Conservation (phyloP, 768 basidiomycete genomes). For the Phylloporus arenicola region DNA sequence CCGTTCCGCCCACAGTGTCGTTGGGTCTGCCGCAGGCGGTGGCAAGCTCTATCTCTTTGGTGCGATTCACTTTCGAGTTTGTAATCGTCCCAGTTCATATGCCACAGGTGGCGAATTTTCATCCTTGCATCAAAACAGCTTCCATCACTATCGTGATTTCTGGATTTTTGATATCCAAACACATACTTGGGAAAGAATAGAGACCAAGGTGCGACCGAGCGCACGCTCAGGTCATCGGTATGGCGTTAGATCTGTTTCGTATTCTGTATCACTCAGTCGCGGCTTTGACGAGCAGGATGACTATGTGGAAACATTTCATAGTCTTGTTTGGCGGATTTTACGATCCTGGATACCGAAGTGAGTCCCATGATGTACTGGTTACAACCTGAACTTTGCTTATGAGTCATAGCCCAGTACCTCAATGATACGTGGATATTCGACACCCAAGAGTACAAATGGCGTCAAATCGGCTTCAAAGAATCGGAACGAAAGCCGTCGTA, state of each 20-base stretch:
- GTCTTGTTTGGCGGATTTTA: slow-evolving; percentile 89
- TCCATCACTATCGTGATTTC: slow-evolving; percentile 86
- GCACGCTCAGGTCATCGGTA: slow-evolving; percentile 82
- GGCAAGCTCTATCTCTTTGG: slow-evolving; percentile 85
- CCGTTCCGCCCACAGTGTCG: slow-evolving; percentile 74
- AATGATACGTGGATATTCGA: slow-evolving; percentile 86
- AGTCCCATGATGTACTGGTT: not conserved
- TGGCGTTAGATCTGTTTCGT: not conserved
- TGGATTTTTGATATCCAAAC: slow-evolving; percentile 81
- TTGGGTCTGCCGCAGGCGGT: slow-evolving; percentile 67
- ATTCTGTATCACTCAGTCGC: not conserved
- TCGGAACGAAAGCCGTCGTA: slow-evolving; percentile 70
- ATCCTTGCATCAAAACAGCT: slow-evolving; percentile 72
- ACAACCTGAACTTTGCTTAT: not conserved
- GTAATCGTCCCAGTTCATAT: not conserved
- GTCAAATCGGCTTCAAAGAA: slow-evolving; percentile 67
- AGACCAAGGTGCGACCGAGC: slow-evolving; percentile 74
- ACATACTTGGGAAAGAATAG: slow-evolving; percentile 83
- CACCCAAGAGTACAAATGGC: slow-evolving; percentile 83
- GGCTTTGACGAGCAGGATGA: slow-evolving; percentile 52
- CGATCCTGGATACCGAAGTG: slow-evolving; percentile 79
- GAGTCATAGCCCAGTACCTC: slow-evolving; percentile 60
- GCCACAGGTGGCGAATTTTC: slow-evolving; percentile 77
- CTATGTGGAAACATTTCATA: slow-evolving; percentile 82
- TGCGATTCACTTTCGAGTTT: slow-evolving; percentile 20